Evolutionary conservation across 2,329 filamentous ascomycete species (phyloP), one percentile per base, ranked within the genome.

Genomic region (Neocatenulostroma microsporum): DNA sequence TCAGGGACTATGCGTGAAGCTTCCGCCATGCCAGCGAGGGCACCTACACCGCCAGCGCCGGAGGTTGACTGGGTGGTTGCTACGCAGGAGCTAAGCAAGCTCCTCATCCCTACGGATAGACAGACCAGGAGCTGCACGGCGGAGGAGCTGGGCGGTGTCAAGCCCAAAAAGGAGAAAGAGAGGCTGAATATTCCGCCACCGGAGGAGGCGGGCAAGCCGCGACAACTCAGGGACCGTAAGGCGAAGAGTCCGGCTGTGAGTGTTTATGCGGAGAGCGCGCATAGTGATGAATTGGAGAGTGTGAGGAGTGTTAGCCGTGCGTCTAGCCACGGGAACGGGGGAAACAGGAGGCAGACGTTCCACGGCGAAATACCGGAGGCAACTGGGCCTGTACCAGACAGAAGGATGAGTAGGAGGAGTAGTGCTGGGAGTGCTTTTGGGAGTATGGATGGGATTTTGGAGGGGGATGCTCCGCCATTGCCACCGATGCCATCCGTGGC

Each of bases 1-100:
- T 82, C 80, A 2, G 72, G 71, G 8, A 62, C 76, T 30, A 63
- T 66, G 23, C 62, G 23, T 49, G 53, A 57, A 19, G 24, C 31
- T 32, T 21, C 28, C 5, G 57, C 19, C 55, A 56, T 46, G 58
- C 59, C 33, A 57, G 64, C 26, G 36, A 53, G 60, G 39, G 62
- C 60, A 14, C 69, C 75, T 3, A 76, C 79, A 3, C 80, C 82
- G 1, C 84, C 84, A 7, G 75, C 82, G 1, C 86, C 88, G 3
- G 82, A 88, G 29, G 81, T 96, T 1, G 74, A 84, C 28, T 96
- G 89, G 91, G 75, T 80, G 0, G 74, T 82, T 19, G 87, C 88
- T 12, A 75, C 84, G 0, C 76, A 85, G 50, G 87, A 94, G 56
- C 66, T 96, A 10, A 84, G 79, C 52, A 87, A 84, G 55, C 60